Evolutionary conservation across 495 filamentous ascomycete genomes (phyloP).

Genomic region (Trichocladium antarcticum): DNA sequence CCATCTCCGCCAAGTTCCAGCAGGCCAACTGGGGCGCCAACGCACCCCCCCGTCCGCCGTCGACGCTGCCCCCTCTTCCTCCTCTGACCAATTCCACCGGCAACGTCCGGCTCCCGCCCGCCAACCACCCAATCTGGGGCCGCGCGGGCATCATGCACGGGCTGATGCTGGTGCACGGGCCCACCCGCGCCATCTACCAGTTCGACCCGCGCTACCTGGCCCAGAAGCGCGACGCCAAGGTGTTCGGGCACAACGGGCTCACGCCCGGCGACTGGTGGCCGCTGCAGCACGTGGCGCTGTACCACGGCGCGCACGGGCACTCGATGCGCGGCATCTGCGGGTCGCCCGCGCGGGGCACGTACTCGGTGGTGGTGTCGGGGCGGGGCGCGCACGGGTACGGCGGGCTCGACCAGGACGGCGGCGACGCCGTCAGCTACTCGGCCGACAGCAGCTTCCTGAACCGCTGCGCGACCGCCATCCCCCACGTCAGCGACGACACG

Average conservation of each 20-base stretch:
- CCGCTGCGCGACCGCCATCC: conserved; percentile 15
- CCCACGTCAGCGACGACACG: conserved; percentile 22
- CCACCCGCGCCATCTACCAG: conserved; percentile 5
- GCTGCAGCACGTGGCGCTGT: conserved; percentile 35
- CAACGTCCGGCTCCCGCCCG: conserved; percentile 11
- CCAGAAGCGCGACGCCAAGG: conserved; percentile 17
- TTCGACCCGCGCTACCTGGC: conserved; percentile 20
- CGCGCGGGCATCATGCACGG: conserved; percentile 33
- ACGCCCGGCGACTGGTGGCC: conserved; percentile 43
- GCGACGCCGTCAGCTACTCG: conserved; percentile 37
- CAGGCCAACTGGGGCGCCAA: too few relatives aligned
- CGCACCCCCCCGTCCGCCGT: too few relatives aligned
- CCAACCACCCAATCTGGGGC: conserved; percentile 24
- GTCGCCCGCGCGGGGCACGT: conserved; percentile 27
- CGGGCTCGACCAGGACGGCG: conserved; percentile 35
- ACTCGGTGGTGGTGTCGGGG: conserved; percentile 34
- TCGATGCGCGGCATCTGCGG: conserved; percentile 36
- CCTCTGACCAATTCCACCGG: too few relatives aligned
- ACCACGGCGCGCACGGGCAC: conserved; percentile 42
- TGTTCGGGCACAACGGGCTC: conserved; percentile 39
- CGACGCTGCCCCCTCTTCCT: not conserved
- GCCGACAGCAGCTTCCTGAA: conserved; percentile 20
- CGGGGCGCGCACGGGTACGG: conserved; percentile 29
- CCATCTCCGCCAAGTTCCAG: too few relatives aligned
- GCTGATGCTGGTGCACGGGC: conserved; percentile 9